Evolutionary conservation across 1,284 basidiomycete genomes (phyloP), one percentile per base, ranked within the genome.

Genomic region (Tremellales sp.): DNA sequence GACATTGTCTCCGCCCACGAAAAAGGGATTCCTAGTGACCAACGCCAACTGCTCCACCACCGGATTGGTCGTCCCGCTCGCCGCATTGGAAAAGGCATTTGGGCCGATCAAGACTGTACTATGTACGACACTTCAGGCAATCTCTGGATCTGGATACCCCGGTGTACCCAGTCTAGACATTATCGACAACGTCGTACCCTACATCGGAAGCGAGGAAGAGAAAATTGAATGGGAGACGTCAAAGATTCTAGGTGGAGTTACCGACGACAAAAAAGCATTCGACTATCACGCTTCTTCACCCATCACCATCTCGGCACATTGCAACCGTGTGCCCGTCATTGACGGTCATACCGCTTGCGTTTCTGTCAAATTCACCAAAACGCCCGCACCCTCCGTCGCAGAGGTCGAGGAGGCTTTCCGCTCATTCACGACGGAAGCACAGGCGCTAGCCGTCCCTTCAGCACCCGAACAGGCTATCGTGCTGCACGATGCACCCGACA

Each of bases 41-140:
- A 99, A 99, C 73, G 96, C 96, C 60, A 98, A 98, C 78, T 98
- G 96, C 78, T 89, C 90, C 29, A 97, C 96, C 15, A 99, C 96
- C 2, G 94, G 87, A 23, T 80, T 89, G 57, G 91, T 96, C 54
- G 85, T 98, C 39, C 91, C 93, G 12, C 84, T 99, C 58, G 83
- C 85, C 49, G 94, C 94, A 0, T 82, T 99, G 60, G 92, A 97
- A 75, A 83, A 83, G 57, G 81, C 85, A 0, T 99, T 98, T 60
- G 96, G 96, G 2, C 91, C 93, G 13, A 78, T 99, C 62, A 90
- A 97, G 64, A 83, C 84, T 11, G 83, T 91, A 61, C 78, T 97
- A 66, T 86, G 93, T 67, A 94, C 89, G 21, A 99, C 96, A 2
- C 84, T 99, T 80, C 96, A 99, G 75, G 96, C 96, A 53, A 94